Conservation (phyloP, 768 basidiomycete genomes). For the Brasilioporus rufonigricans region DNA sequence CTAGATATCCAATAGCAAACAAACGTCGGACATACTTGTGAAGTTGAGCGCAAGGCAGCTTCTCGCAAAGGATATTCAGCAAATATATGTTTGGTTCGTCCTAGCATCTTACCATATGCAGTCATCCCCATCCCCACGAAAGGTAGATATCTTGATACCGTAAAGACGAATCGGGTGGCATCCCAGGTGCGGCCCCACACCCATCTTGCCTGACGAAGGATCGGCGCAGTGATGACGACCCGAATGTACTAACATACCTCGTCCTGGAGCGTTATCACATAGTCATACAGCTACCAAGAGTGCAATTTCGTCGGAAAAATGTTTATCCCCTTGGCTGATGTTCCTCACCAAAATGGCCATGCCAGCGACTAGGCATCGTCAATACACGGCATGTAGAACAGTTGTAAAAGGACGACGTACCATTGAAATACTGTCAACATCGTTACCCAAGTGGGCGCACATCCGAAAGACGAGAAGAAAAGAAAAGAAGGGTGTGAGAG, state of each 20-base stretch:
- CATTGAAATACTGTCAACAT: conserved; percentile 10
- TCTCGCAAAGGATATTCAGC: not conserved
- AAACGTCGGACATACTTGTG: conserved; percentile 5
- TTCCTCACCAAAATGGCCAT: conserved; percentile 15
- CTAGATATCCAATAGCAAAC: not conserved
- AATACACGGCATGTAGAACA: not conserved
- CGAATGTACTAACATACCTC: not conserved
- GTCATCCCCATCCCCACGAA: conserved; percentile 12
- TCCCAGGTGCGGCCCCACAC: conserved; percentile 21
- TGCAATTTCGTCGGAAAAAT: not conserved
- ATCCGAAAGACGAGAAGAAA: not conserved
- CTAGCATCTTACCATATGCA: conserved; percentile 7
- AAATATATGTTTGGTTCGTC: too few relatives aligned
- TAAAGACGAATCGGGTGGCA: conserved; percentile 13
- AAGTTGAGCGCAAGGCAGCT: conserved; percentile 6
- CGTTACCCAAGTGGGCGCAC: not conserved
- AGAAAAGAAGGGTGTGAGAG: not conserved
- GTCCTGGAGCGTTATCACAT: conserved; percentile 9
- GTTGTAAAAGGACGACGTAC: conserved; percentile 2
- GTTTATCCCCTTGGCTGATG: not conserved
- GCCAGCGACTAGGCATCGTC: conserved; percentile 10
- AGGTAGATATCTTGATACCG: conserved; percentile 21
- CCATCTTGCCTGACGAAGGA: conserved; percentile 11
- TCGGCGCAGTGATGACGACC: not conserved
- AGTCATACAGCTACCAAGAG: conserved; percentile 8